Base-by-base conservation (phyloP, 164 flowering plant genomes). In the Akebia trifoliata region DNA sequence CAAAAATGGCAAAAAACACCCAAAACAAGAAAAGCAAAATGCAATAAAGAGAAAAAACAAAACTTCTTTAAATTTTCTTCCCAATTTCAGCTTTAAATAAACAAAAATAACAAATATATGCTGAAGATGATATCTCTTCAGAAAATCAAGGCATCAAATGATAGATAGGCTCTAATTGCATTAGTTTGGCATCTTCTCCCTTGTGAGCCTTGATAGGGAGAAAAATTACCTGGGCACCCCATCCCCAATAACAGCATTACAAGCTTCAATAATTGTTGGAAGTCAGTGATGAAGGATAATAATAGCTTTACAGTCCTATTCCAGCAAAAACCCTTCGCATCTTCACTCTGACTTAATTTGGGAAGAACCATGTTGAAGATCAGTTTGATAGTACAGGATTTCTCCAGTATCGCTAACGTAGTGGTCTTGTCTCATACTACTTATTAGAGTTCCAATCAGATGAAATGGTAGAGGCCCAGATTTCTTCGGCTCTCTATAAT, bases 331-430 rank as follows among this genome's bases (percentile, higher is more conserved):
- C n/a, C n/a, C 4, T 36, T 37, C 21, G 40, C 46, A 30, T 6
- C 14, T 43, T 50, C 29, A 65, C 18, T 54, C 56, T 14, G 63
- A 57, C 12, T 65, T 61, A 14, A 24, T 37, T 17, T 53, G 6
- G 21, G 66, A 48, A 28, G 74, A 58, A 17, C 57, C 64, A 9
- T 8, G 62, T 18, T 73, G 22, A 21, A 71, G 70, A 29, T 81
- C 86, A 3, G 80, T 72, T 44, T 74, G 80, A 62, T 81, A 79
- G 73, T 65, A 81, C 0, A 81, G 71, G 34, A 81, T 68, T 48
- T 76, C 84, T 6, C 82, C 86, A 1, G 65, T 51, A 47, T 77
- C 82, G 21, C 79, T 74, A 11, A 81, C 86, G 57, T 53, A 81
- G 30, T 79, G 86, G 40, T 79, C 86, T 25, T 59, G 34, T 47